Percentiles rank a stretch among this genome's conserved stretches.
Conservation (phyloP, 2,329 filamentous ascomycete species). For the Ophiosphaerella korrae region DNA sequence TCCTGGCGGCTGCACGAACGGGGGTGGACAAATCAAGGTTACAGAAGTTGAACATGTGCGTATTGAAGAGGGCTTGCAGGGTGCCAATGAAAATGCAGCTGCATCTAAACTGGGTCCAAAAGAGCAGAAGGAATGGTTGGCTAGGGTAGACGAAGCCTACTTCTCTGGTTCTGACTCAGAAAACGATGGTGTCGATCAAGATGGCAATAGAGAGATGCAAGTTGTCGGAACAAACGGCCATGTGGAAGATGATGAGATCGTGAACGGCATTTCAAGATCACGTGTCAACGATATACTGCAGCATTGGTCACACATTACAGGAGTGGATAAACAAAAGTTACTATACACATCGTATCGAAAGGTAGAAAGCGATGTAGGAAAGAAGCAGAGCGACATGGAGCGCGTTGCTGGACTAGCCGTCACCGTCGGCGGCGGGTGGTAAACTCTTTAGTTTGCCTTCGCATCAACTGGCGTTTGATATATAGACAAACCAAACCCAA, state of each 20-base stretch:
- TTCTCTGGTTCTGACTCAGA: slow-evolving; percentile 69
- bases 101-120: slow-evolving; percentile 67
- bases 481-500: not conserved
- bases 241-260: slow-evolving; percentile 27
- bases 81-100: slow-evolving; percentile 31
- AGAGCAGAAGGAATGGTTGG: slow-evolving; percentile 76
- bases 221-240: slow-evolving; percentile 14
- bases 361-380: slow-evolving; percentile 92
- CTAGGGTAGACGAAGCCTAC: slow-evolving; percentile 71
- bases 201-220: slow-evolving; percentile 48
- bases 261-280: slow-evolving; percentile 69
- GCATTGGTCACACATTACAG: slow-evolving; percentile 77
- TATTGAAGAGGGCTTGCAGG: slow-evolving; percentile 33
- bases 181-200: slow-evolving; percentile 32
- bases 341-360: slow-evolving; percentile 87
- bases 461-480: not conserved
- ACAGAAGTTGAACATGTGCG: slow-evolving; percentile 68
- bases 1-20: slow-evolving; percentile 97
- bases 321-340: slow-evolving; percentile 72
- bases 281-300: slow-evolving; percentile 71
- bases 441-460: not conserved
- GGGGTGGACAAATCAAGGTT: slow-evolving; percentile 91
- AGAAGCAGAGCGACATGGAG: slow-evolving; percentile 71
- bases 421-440: slow-evolving; percentile 95
- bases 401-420: slow-evolving; percentile 86